Evolutionary conservation across 495 filamentous ascomycete species (phyloP).

Genomic region (Penicillium flavigenum): DNA sequence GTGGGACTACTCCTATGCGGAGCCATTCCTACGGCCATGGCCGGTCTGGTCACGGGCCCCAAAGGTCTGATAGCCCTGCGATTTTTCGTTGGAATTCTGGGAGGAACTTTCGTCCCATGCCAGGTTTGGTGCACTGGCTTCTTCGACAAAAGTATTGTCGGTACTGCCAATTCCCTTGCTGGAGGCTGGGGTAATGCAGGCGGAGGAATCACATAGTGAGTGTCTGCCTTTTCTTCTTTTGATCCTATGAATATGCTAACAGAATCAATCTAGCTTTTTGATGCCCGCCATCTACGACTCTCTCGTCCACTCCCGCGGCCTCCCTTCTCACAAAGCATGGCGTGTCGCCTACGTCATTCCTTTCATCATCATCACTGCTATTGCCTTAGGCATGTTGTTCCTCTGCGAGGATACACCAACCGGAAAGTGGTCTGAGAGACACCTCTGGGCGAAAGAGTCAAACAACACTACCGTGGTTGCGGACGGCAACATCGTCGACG

Average conservation of each 20-base stretch:
- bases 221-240: background rate
- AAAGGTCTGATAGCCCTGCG: constrained; percentile 72
- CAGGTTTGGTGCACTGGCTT: constrained; percentile 96
- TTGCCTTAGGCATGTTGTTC: constrained; percentile 67
- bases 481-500: constrained; percentile 57
- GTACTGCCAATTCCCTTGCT: constrained; percentile 83
- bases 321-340: constrained; percentile 71
- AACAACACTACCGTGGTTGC: constrained; percentile 18
- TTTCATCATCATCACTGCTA: constrained; percentile 67
- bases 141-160: constrained; percentile 94
- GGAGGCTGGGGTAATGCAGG: constrained; percentile 89
- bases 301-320: constrained; percentile 57
- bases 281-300: constrained; percentile 93
- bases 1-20: constrained; percentile 71
- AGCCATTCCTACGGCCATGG: constrained; percentile 77
- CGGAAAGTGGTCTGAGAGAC: constrained; percentile 77
- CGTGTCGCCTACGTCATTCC: constrained; percentile 82
- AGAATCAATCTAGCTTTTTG: constrained; percentile 60
- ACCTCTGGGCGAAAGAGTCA: constrained; percentile 41
- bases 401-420: constrained; percentile 82
- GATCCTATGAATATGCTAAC: constrained; percentile 6
- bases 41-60: constrained; percentile 70
- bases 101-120: constrained; percentile 88
- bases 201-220: constrained; percentile 73
- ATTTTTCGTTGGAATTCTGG: constrained; percentile 93